Percentiles rank a stretch among this genome's conserved stretches.
These are phyloP conservation scores for Lagenaria siceraria DNA, from an alignment of 306 rosid genomes.

Conservation along the genomic window DNA sequence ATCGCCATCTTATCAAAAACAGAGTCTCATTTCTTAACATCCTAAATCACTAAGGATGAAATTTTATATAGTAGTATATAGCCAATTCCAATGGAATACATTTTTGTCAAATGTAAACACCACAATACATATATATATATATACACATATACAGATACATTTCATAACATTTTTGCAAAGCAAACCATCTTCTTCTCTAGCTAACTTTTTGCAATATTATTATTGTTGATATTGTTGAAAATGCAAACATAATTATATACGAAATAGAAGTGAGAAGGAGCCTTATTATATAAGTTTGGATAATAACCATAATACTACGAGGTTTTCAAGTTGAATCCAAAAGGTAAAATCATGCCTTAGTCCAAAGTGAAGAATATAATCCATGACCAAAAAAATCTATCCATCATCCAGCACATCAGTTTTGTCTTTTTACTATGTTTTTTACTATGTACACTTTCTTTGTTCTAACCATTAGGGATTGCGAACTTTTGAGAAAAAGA, in stretches of 20 bases:
- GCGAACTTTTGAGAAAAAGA: not conserved
- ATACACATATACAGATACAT: not conserved
- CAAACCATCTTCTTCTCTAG: not conserved
- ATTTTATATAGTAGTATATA: not conserved
- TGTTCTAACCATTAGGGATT: not conserved
- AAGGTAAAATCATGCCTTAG: not conserved
- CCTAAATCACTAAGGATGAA: constrained; percentile 11
- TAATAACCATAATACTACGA: not conserved
- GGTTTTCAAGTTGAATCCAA: not conserved
- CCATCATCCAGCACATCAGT: not conserved
- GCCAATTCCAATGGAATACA: not conserved
- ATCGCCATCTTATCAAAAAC: constrained; percentile 13
- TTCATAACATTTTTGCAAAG: not conserved
- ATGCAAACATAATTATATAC: not conserved
- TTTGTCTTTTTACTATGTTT: not conserved
- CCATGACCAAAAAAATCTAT: not conserved
- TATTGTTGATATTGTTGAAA: not conserved
- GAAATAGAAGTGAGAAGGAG: not conserved
- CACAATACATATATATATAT: not conserved
- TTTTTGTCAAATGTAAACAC: constrained; percentile 1
- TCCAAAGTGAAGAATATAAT: not conserved
- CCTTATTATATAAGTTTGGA: not conserved
- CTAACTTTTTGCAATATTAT: not conserved
- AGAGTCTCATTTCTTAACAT: constrained; percentile 22
- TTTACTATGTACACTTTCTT: not conserved